Conservation (phyloP, 139 green algal genomes). For the Mesotaenium endlicherianum region DNA sequence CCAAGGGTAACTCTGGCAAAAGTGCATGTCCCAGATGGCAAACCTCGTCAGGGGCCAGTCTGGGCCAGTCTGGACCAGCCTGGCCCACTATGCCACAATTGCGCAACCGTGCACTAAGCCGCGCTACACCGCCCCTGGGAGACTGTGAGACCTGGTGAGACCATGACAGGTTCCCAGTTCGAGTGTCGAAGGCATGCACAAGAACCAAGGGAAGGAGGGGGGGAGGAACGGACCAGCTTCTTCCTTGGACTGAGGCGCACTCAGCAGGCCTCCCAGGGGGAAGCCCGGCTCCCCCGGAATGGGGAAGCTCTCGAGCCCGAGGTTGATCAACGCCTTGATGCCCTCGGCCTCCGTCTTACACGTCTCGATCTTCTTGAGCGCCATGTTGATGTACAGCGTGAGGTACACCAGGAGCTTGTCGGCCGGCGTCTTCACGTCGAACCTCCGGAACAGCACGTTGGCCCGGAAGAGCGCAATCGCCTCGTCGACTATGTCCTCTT, state of each 20-base stretch:
- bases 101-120: no score
- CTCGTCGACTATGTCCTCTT: constrained; percentile 64
- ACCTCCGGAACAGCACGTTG: constrained; percentile 66
- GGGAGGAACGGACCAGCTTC: constrained; percentile 48
- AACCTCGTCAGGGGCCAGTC: no score
- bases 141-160: no score
- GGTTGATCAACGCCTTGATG: constrained; percentile 47
- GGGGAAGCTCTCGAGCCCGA: constrained; percentile 57
- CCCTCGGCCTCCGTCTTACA: constrained; percentile 57
- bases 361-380: constrained; percentile 56
- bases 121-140: no score
- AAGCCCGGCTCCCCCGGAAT: constrained; percentile 63
- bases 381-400: constrained; percentile 63
- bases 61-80: no score
- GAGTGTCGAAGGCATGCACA: no score
- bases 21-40: no score
- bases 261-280: constrained; percentile 52
- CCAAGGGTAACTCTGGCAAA: no score
- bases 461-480: constrained; percentile 60
- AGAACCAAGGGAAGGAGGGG: not conserved
- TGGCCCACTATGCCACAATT: no score
- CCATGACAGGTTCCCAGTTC: no score
- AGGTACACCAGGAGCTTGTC: constrained; percentile 71
- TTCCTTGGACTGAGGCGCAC: constrained; percentile 35
- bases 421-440: constrained; percentile 52